Evolutionary conservation across 148 eudicot genomes (phyloP), one percentile per base, ranked within the genome.

Genomic region (Chenopodium album): DNA sequence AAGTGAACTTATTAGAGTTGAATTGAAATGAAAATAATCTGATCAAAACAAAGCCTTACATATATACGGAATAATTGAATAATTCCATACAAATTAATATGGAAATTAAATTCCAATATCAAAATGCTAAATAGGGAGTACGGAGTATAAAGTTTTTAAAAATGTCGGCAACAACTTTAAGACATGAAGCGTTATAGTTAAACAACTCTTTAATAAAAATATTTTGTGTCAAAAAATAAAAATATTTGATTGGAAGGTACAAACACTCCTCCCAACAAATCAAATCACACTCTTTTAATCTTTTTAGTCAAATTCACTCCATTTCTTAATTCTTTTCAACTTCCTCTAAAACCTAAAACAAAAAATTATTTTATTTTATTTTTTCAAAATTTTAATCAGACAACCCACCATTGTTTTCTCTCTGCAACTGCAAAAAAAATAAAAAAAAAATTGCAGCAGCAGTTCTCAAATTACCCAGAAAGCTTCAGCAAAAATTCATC

Each of bases 151-250:
- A 10, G 1, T 9, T 0, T 8, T 1, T 8, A 50, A 22, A 67
- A 67, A 11, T 67, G 77, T 50, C 77, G 77, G 77, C 77, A 74
- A 50, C 41, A 14, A 74, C 63, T 52, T 74, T 50, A 17, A 2
- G 77, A 74, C 16, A 50, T 13, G 2, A 47, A 26, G 16, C 63
- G 32, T 50, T 26, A 50, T 4, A 72, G 47, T 44, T 44, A 72
- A 72, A 47, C 74, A 37, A 34, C 34, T 66, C 13, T 34, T 28
- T 4, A 26, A 14, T 23, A 20, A 29, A 26, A 28, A 28, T 28
- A 28, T 28, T 28, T 28, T 28, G 29, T 28, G 29, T 28, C 1
- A 28, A 28, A 28, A 28, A 26, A 14, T 23, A 20, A 28, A 26
- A 29, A 37, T 41, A 46, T 74, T 13, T 74, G 41, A 28, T 50